These are phyloP conservation scores for Anisodus acutangulus DNA, from an alignment of 257 asterid species.

Conservation along the genomic window DNA sequence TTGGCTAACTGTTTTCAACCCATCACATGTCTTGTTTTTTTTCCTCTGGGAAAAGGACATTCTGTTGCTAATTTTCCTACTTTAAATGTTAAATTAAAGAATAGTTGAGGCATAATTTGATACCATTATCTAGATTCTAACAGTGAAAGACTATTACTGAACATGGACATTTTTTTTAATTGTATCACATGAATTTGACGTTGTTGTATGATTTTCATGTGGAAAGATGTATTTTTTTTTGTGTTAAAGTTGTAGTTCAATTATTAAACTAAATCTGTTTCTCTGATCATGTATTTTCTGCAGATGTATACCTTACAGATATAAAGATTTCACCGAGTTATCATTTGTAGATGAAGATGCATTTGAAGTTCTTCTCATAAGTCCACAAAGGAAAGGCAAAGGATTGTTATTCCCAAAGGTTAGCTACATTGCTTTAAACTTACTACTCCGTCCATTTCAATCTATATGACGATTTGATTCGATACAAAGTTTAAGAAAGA, in stretches of 20 bases:
- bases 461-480: background rate
- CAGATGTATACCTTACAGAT: too few species aligned
- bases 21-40: constrained; percentile 28
- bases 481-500: background rate
- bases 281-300: too few species aligned
- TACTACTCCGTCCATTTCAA: background rate
- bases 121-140: constrained; percentile 1
- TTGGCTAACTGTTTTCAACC: background rate
- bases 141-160: constrained; percentile 9
- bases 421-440: too few species aligned
- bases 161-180: background rate
- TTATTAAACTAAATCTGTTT: background rate
- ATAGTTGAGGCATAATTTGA: background rate
- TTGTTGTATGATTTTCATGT: background rate
- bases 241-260: background rate
- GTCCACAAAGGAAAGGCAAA: too few species aligned
- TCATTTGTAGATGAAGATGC: too few species aligned
- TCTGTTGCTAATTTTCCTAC: background rate
- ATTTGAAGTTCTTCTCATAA: too few species aligned
- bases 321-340: too few species aligned
- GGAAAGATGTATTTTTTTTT: background rate
- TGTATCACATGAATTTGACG: constrained; percentile 15
- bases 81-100: background rate
- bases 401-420: too few species aligned
- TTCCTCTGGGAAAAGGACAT: constrained; percentile 13